These are phyloP conservation scores for Tylopilus orsonianus DNA, from an alignment of 1,284 basidiomycete species.

Conservation along the genomic window DNA sequence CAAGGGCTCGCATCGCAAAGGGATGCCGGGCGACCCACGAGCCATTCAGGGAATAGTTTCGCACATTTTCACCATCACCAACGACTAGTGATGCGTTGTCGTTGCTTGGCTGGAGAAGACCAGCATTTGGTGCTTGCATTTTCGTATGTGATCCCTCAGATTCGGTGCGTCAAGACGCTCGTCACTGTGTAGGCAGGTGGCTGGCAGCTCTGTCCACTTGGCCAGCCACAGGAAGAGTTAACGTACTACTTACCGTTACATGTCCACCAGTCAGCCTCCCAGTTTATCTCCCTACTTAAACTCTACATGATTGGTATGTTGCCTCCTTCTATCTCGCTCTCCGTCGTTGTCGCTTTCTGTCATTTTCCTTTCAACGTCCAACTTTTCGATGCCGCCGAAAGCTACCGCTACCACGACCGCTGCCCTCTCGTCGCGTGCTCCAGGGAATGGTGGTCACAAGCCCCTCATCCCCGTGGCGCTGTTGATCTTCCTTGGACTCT, in stretches of 20 bases:
- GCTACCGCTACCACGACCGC: conserved; percentile 6
- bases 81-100: no score
- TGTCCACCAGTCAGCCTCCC: conserved; percentile 28
- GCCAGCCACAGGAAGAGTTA: conserved; percentile 10
- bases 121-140: no score
- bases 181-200: not conserved
- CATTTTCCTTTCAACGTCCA: conserved; percentile 4
- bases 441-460: not conserved
- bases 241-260: not conserved
- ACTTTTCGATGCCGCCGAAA: conserved; percentile 29
- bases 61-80: no score
- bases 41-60: no score
- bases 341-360: conserved; percentile 9
- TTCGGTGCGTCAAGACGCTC: no score
- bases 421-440: conserved; percentile 1
- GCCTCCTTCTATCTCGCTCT: conserved; percentile 17
- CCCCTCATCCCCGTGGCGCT: conserved; percentile 21
- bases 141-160: no score
- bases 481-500: conserved; percentile 26
- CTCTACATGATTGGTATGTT: conserved; percentile 2
- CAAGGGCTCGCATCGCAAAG: no score
- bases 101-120: no score
- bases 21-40: no score
- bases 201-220: conserved; percentile 1
- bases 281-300: conserved; percentile 16